Evolutionary conservation across 208 protist genomes (phyloP).

Genomic region (Crithidia sp.): DNA sequence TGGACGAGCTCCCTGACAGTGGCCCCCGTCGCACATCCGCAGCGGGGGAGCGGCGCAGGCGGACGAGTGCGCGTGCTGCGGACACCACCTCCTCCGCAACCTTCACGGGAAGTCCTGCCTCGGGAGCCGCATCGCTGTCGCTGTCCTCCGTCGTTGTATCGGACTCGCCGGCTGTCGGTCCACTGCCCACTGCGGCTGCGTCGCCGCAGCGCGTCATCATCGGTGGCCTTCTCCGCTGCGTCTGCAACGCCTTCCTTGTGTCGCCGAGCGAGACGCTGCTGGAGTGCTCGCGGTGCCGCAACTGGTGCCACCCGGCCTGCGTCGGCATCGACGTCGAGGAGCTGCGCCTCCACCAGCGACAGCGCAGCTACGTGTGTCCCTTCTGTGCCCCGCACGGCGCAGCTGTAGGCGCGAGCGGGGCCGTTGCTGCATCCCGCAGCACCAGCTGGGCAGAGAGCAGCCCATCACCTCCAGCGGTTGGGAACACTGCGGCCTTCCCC

Average conservation of each 20-base stretch:
- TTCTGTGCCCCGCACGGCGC: slow-evolving; percentile 39
- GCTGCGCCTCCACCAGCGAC: slow-evolving; percentile 38
- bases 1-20: background rate
- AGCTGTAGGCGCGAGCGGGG: too few species aligned
- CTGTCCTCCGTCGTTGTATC: background rate
- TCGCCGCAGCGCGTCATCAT: slow-evolving; percentile 33
- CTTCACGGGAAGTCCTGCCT: background rate
- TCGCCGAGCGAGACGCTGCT: slow-evolving; percentile 59
- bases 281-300: slow-evolving; percentile 68
- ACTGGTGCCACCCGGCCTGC: slow-evolving; percentile 81
- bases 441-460: too few species aligned
- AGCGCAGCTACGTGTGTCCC: slow-evolving; percentile 59
- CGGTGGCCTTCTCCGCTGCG: slow-evolving; percentile 69
- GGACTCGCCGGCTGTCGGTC: slow-evolving; percentile 2
- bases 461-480: too few species aligned
- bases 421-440: too few species aligned
- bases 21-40: background rate
- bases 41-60: slow-evolving; percentile 5
- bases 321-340: slow-evolving; percentile 71
- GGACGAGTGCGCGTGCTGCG: background rate
- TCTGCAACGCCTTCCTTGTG: slow-evolving; percentile 77
- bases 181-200: background rate
- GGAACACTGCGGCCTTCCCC: too few species aligned
- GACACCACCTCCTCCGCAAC: background rate
- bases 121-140: background rate